phyloP scores from a whole-genome alignment of 2,329 filamentous ascomycete genomes.

The Lachnellula subtilissima region DNA sequence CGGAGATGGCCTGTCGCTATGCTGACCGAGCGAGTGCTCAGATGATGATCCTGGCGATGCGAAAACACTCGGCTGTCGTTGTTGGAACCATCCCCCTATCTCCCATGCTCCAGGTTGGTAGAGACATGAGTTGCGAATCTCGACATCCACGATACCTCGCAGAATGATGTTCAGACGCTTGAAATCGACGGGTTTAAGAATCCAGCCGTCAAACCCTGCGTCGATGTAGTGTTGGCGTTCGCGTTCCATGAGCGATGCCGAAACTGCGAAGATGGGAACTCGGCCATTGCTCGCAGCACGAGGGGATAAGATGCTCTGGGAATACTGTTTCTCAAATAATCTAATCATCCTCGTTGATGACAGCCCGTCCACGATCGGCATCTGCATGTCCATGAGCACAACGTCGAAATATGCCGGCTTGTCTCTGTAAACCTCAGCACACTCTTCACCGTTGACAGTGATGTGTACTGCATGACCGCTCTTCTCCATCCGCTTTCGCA shows the following conservation, averaged over 20 bases:
- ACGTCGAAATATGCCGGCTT: constrained; percentile 64
- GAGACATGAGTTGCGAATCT: constrained; percentile 54
- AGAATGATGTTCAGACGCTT: constrained; percentile 66
- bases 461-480: constrained; percentile 66
- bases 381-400: constrained; percentile 91
- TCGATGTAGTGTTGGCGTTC: constrained; percentile 66
- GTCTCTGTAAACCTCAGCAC: constrained; percentile 65
- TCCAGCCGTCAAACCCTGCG: constrained; percentile 85
- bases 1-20: background rate
- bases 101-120: constrained; percentile 76
- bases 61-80: constrained; percentile 7
- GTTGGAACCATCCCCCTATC: constrained; percentile 73
- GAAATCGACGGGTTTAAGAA: constrained; percentile 83
- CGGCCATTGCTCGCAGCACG: constrained; percentile 57
- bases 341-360: constrained; percentile 80
- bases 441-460: constrained; percentile 81
- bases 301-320: constrained; percentile 48
- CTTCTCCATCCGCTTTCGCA: constrained; percentile 75
- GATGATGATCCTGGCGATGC: constrained; percentile 5
- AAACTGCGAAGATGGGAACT: constrained; percentile 81
- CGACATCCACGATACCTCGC: constrained; percentile 59
- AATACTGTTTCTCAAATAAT: constrained; percentile 56
- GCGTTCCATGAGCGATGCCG: constrained; percentile 71
- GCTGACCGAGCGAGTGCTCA: constrained; percentile 5
- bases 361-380: constrained; percentile 87